Evolutionary conservation across 2,329 filamentous ascomycete species (phyloP), one percentile per base, ranked within the genome.

Genomic region (Diaporthe citrichinensis): DNA sequence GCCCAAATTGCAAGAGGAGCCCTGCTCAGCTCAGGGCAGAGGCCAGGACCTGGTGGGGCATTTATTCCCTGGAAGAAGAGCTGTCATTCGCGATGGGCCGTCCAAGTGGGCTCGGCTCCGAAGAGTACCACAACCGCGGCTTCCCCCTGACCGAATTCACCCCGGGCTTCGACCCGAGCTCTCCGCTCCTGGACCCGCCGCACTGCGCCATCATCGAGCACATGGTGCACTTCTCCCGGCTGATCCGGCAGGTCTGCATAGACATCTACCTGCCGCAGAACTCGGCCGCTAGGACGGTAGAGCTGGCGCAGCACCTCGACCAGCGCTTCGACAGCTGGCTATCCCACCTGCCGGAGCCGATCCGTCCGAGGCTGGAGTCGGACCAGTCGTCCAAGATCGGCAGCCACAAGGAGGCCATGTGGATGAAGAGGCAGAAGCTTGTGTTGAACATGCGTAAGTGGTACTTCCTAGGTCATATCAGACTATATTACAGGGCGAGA

Each of bases 21-120:
- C 78, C 82, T 10, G 81, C 83, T n/a, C 81, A 80, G 25, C 62
- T 81, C 3, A 79, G 77, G 59, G 83, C 83, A 72, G 86, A 87
- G 71, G 84, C 85, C 4, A 83, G 84, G 69, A 87, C 86, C 2
- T 87, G 86, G 86, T 88, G 86, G 85, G 85, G 85, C 0, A 78
- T 86, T 2, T 86, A 85, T 69, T 87, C 85, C 14, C 78, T 87
- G 20, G 86, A 87, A 79, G 85, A 85, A 74, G 86, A 88, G 80
- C 84, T 88, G 80, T 86, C 85, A 55, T 88, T 88, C 75, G 84
- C 86, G 1, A 83, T 88, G 72, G 87, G 87, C 1, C 81, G 87
- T 34, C 87, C 87, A 0, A 86, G 88, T 73, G 87, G 86, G 3
- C 81, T 88, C 3, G 87, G 87, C 31, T 83, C 86, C 74, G 87